Percentiles rank a stretch among this genome's conserved stretches.
Evolutionary conservation across 208 protist species (phyloP).

Genomic region (Trypanosoma lewisi): DNA sequence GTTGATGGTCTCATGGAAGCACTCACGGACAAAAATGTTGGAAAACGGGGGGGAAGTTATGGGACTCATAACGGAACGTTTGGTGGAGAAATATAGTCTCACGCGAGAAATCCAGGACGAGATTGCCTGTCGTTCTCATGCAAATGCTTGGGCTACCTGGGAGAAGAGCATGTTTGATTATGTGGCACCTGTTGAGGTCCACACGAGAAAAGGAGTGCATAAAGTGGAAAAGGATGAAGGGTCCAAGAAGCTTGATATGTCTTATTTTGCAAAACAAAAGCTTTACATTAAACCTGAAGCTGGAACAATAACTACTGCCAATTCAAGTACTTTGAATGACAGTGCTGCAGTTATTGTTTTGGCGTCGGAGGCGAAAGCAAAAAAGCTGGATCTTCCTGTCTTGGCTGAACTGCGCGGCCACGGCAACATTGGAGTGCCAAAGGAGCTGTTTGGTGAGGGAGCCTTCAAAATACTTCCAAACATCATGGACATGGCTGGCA

Average conservation of each 20-base stretch:
- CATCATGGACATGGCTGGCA: conserved; percentile 50
- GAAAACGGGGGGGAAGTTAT: conserved; percentile 60
- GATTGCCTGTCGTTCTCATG: conserved; percentile 90
- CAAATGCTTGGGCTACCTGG: conserved; percentile 62
- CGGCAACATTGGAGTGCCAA: conserved; percentile 88
- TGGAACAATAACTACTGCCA: conserved; percentile 93
- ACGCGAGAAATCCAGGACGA: conserved; percentile 91
- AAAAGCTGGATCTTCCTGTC: conserved; percentile 77
- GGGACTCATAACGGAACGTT: conserved; percentile 74
- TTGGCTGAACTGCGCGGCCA: conserved; percentile 84
- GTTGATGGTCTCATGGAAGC: conserved; percentile 55
- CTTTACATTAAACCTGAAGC: conserved; percentile 85
- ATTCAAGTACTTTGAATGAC: conserved; percentile 89
- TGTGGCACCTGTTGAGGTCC: conserved; percentile 85
- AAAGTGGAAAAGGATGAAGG: conserved; percentile 84
- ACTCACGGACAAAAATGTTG: conserved; percentile 43
- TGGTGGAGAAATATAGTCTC: conserved; percentile 84
- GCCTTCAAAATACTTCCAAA: conserved; percentile 87
- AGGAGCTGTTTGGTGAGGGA: conserved; percentile 90
- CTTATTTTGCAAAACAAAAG: conserved; percentile 85
- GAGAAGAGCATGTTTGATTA: conserved; percentile 88
- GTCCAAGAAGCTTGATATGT: conserved; percentile 74
- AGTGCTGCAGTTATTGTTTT: conserved; percentile 88
- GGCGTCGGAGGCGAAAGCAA: conserved; percentile 64
- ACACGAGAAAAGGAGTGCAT: conserved; percentile 38